Evolutionary conservation across 2,329 filamentous ascomycete genomes (phyloP), one percentile per base, ranked within the genome.

Genomic region (Aspergillus sclerotialis): DNA sequence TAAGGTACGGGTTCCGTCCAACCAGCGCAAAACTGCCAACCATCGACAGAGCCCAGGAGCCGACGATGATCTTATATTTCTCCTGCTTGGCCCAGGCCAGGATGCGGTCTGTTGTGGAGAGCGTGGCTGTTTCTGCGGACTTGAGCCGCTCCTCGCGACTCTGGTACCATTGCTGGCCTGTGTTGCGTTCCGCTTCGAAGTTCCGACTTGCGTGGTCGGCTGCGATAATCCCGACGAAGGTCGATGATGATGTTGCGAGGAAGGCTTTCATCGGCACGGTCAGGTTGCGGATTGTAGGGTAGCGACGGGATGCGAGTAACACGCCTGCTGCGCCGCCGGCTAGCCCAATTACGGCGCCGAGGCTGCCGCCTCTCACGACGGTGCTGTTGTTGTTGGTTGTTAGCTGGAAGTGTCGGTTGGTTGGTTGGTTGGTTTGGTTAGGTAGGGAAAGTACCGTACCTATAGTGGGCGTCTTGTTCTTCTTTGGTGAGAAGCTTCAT

Each of bases 401-500:
- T 19, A 44, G 38, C 37, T 40, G 49, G 43, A 38, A 30, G 33
- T 39, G 32, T 36, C 37, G n/a, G 16, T 30, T 11, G 24, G 12
- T 25, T 30, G 23, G 28, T 17, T 18, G n/a, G 26, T 31, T 18
- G 38, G 17, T 16, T 32, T 29, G 18, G 27, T 32, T 26, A n/a
- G n/a, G n/a, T 13, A 4, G 14, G 18, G n/a, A 9, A 46, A 66
- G 32, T 65, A 79, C 76, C 72, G 32, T 65, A 79, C 76, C 72
- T 68, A 76, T 93, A 94, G 75, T 95, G 89, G 35, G 76, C 84
- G 40, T 72, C 62, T 68, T 95, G 89, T 69, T 95, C 86, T 76
- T 95, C 87, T 61, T 90, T 87, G 52, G 84, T 93, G 60, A 96
- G 75, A 58, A 96, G 72, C 82, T 95, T 96, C 92, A 96, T 98